Conservation (phyloP, 2,329 filamentous ascomycete genomes). For the Alternaria novae-zelandiae region DNA sequence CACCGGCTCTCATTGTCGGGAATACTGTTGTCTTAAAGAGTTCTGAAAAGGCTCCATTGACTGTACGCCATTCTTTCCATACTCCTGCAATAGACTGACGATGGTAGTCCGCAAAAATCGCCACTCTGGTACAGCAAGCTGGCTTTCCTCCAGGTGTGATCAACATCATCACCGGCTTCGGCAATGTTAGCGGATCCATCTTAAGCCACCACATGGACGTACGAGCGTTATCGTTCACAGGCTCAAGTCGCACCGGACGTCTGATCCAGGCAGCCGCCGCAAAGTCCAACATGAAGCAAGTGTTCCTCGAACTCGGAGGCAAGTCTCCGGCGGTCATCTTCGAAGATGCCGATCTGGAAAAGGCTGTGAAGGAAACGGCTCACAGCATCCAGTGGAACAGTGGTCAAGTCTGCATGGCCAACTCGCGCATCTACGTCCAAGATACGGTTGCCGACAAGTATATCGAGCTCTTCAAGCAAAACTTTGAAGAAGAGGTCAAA, state of each 20-base stretch:
- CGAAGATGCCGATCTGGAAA: slow-evolving; percentile 79
- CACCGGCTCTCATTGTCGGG: slow-evolving; percentile 42
- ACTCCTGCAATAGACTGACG: slow-evolving; percentile 61
- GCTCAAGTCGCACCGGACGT: slow-evolving; percentile 83
- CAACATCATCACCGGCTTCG: slow-evolving; percentile 80
- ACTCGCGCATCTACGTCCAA: slow-evolving; percentile 65
- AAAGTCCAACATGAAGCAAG: slow-evolving; percentile 83
- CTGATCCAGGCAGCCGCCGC: slow-evolving; percentile 76
- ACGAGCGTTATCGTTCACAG: slow-evolving; percentile 84
- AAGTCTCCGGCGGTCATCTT: slow-evolving; percentile 86
- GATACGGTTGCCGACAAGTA: slow-evolving; percentile 56
- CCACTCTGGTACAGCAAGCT: slow-evolving; percentile 76
- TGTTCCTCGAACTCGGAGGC: slow-evolving; percentile 83
- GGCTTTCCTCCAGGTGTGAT: slow-evolving; percentile 82
- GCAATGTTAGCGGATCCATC: slow-evolving; percentile 81
- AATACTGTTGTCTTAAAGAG: slow-evolving; percentile 45
- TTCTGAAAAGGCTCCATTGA: slow-evolving; percentile 63
- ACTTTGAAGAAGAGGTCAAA: slow-evolving; percentile 32
- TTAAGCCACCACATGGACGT: slow-evolving; percentile 76
- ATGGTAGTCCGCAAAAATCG: slow-evolving; percentile 77
- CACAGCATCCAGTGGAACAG: slow-evolving; percentile 62
- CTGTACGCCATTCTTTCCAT: slow-evolving; percentile 65
- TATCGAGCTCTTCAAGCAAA: slow-evolving; percentile 50
- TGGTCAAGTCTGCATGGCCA: slow-evolving; percentile 67
- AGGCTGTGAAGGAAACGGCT: slow-evolving; percentile 65